phyloP scores from a whole-genome alignment of 1,139 yeast species.

The Candida sanyaensis region DNA sequence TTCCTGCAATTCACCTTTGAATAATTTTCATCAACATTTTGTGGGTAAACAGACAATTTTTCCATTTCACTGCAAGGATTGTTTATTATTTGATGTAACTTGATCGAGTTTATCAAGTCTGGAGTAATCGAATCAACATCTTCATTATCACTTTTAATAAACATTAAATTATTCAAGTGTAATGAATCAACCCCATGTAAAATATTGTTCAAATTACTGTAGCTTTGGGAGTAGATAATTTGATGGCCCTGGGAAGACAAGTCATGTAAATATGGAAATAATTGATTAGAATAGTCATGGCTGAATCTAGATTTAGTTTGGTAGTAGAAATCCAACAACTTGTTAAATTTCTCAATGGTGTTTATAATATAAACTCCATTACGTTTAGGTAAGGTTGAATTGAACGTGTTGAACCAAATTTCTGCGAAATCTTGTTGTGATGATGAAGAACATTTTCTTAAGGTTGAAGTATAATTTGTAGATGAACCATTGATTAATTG shows the following conservation, averaged over 20 bases:
- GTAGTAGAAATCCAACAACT: slow-evolving; percentile 31
- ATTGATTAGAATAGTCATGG: slow-evolving; percentile 12
- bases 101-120: slow-evolving; percentile 23
- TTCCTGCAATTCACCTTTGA: slow-evolving; percentile 28
- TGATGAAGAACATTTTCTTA: slow-evolving; percentile 5
- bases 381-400: slow-evolving; percentile 13
- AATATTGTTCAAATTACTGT: not conserved
- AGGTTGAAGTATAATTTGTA: slow-evolving; percentile 1
- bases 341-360: slow-evolving; percentile 13
- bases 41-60: not conserved
- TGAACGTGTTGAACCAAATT: slow-evolving; percentile 15
- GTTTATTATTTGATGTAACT: not conserved
- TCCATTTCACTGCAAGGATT: not conserved
- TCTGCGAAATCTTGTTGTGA: slow-evolving; percentile 5
- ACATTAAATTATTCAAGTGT: slow-evolving; percentile 19
- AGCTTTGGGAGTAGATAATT: slow-evolving; percentile 18
- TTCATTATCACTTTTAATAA: slow-evolving; percentile 13
- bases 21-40: not conserved
- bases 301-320: slow-evolving; percentile 20
- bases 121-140: slow-evolving; percentile 13
- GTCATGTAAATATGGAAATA: slow-evolving; percentile 45
- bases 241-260: slow-evolving; percentile 29
- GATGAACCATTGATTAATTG: not conserved
- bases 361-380: slow-evolving; percentile 16
- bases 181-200: not conserved